phyloP scores from a whole-genome alignment of 305 asterid genomes.

The Fraxinus greggii region DNA sequence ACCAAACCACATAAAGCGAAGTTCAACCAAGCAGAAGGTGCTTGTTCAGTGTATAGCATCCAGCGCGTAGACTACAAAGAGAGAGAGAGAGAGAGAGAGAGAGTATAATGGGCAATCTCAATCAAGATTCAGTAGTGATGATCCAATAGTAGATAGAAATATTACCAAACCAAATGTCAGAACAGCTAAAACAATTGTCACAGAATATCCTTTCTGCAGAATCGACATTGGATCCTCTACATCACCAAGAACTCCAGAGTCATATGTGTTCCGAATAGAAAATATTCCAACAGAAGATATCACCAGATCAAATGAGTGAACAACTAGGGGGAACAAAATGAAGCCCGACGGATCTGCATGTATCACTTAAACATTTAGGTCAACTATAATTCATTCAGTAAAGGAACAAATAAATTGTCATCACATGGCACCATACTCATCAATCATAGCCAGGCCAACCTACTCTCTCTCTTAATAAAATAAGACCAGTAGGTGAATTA shows the following conservation, averaged over 20 bases:
- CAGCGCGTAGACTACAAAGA: conserved; percentile 98
- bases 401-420: conserved; percentile 11
- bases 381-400: conserved; percentile 18
- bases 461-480: conserved; percentile 16
- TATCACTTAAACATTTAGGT: conserved; percentile 20
- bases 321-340: conserved; percentile 95
- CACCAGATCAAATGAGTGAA: conserved; percentile 96
- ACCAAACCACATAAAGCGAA: conserved; percentile 96
- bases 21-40: conserved; percentile 97
- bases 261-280: conserved; percentile 77
- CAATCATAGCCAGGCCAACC: not conserved
- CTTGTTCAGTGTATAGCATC: conserved; percentile 97
- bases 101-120: conserved; percentile 8
- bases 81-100: not conserved
- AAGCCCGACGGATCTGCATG: conserved; percentile 98
- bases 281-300: conserved; percentile 90
- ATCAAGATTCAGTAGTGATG: conserved; percentile 15
- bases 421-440: conserved; percentile 1
- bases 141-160: conserved; percentile 24
- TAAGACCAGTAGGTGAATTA: conserved; percentile 3
- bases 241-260: conserved; percentile 65
- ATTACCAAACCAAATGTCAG: conserved; percentile 94
- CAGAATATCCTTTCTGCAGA: conserved; percentile 94
- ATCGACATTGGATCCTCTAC: conserved; percentile 92
- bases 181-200: conserved; percentile 85